Conservation (phyloP, 2,329 filamentous ascomycete genomes). For the Fusarium napiforme region DNA sequence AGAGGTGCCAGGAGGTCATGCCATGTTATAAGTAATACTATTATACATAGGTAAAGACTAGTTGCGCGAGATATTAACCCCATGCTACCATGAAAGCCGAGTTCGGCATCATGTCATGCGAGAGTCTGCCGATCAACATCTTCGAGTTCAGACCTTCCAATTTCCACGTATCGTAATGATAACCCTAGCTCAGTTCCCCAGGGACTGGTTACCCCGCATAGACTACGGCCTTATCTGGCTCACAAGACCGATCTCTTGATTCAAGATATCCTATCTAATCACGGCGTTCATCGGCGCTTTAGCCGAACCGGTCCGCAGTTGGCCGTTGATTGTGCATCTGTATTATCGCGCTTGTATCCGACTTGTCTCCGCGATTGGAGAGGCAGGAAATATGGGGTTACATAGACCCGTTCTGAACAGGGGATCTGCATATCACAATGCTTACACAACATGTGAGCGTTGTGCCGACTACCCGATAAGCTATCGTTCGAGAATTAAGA, state of each 20-base stretch:
- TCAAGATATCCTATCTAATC: not conserved
- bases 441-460: not conserved
- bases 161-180: not conserved
- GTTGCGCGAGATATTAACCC: not conserved
- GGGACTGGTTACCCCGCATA: not conserved
- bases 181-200: not conserved
- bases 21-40: not conserved
- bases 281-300: not conserved
- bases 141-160: not conserved
- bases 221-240: not conserved
- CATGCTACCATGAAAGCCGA: not conserved
- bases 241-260: not conserved
- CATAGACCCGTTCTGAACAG: not conserved
- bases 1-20: not conserved
- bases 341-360: not conserved
- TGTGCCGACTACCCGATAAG: constrained; percentile 3
- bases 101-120: not conserved
- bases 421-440: not conserved
- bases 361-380: not conserved
- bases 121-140: not conserved
- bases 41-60: not conserved
- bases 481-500: not conserved
- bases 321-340: not conserved
- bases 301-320: not conserved
- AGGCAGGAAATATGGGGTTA: not conserved